Conservation (phyloP, 306 rosid genomes). For the Calophaca sinica region DNA sequence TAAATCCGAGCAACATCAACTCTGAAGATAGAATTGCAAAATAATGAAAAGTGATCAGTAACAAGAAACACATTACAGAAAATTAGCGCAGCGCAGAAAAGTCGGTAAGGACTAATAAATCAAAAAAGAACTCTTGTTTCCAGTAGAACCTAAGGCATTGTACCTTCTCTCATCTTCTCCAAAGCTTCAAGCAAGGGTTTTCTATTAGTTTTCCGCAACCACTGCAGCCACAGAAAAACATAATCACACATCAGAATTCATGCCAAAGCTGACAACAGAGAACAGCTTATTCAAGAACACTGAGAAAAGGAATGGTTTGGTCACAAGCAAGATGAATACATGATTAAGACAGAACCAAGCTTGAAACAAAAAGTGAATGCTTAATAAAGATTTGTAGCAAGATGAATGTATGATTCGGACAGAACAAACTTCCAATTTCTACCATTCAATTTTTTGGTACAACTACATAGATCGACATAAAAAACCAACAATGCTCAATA, state of each 20-base stretch:
- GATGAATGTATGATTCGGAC: too few relatives aligned
- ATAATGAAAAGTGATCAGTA: slow-evolving; percentile 29
- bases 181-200: slow-evolving; percentile 93
- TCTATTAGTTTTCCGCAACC: slow-evolving; percentile 87
- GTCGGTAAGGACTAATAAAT: slow-evolving; percentile 14
- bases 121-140: slow-evolving; percentile 8
- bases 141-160: slow-evolving; percentile 13
- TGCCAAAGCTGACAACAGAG: slow-evolving; percentile 28
- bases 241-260: slow-evolving; percentile 33
- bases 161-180: slow-evolving; percentile 99
- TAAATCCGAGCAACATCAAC: slow-evolving; percentile 98
- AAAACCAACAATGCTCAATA: too few relatives aligned
- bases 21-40: slow-evolving; percentile 62
- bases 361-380: too few relatives aligned
- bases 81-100: slow-evolving; percentile 25
- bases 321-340: too few relatives aligned
- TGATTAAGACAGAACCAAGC: too few relatives aligned
- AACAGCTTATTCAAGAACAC: neutral
- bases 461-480: too few relatives aligned
- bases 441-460: too few relatives aligned
- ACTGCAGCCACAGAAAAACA: slow-evolving; percentile 58
- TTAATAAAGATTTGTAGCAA: too few relatives aligned
- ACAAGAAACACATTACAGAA: slow-evolving; percentile 21
- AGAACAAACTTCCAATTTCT: too few relatives aligned
- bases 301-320: neutral